Evolutionary conservation across 805 yeast genomes (phyloP), one percentile per base, ranked within the genome.

Genomic region (Wickerhamomyces canadensis): DNA sequence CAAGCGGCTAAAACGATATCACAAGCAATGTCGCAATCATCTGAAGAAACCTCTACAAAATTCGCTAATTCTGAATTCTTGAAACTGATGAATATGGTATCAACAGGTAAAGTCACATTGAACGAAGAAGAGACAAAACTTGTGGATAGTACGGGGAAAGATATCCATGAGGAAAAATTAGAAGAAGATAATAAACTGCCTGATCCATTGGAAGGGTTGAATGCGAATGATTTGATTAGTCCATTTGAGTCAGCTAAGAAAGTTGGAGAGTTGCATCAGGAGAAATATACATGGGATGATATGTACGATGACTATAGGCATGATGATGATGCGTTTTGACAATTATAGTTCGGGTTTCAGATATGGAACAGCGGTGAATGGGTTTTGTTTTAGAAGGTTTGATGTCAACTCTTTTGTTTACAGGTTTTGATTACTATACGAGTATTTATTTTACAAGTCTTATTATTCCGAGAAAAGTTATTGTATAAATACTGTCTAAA

Each of bases 281-380:
- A 53, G 14, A 36, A 29, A 19, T 54, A 54, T 33, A 38, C 52
- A 4, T 54, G 59, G 59, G 58, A 54, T 45, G 59, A 54, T 26
- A 43, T 48, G 34, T 54, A 53, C 45, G 57, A 47, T 19, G 58
- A 53, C 32, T 50, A 52, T 36, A 42, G 44, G 27, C 34, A 53
- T 44, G 56, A 51, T 34, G 56, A 54, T 40, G 21, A 49, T 31
- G 43, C 48, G 34, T 52, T 54, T 38, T 52, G 40, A 32, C 7
- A 19, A 12, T 6, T 3, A 25, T 23, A 16, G 14, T 8, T 6
- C 21, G 6, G 27, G 16, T 17, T 22, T 10, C 13, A 25, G 8
- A n/a, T n/a, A n/a, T n/a, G n/a, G n/a, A n/a, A n/a, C n/a, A n/a
- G n/a, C n/a, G n/a, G n/a, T n/a, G 19, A 16, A 24, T 18, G 27